Conservation (phyloP, 2,329 filamentous ascomycete genomes). For the Stemphylium lycopersici region DNA sequence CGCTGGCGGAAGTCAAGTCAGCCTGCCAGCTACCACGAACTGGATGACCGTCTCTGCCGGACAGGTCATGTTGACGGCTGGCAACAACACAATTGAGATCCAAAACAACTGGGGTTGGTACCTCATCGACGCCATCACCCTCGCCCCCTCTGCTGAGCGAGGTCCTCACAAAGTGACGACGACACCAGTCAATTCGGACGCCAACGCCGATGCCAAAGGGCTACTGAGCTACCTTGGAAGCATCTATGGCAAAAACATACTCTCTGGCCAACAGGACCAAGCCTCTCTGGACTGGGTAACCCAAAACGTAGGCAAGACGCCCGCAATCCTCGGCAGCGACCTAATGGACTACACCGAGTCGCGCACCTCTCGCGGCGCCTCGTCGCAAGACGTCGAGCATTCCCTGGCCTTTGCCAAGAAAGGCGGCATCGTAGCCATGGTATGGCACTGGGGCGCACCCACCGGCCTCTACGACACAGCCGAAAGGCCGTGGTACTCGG, state of each 20-base stretch:
- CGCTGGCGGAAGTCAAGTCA: conserved; percentile 52
- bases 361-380: conserved; percentile 52
- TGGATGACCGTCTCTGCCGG: conserved; percentile 53
- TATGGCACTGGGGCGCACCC: conserved; percentile 60
- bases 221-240: conserved; percentile 53
- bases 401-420: conserved; percentile 53
- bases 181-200: conserved; percentile 49
- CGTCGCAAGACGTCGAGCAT: conserved; percentile 54
- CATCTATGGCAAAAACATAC: conserved; percentile 56
- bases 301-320: conserved; percentile 55
- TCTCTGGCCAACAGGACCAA: conserved; percentile 58
- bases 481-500: conserved; percentile 56
- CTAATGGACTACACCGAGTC: conserved; percentile 59
- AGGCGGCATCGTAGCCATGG: conserved; percentile 56
- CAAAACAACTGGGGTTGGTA: conserved; percentile 59
- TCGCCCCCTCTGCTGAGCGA: conserved; percentile 47
- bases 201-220: conserved; percentile 46
- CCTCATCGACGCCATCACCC: conserved; percentile 54
- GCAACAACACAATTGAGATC: conserved; percentile 55
- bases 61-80: conserved; percentile 54
- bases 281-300: conserved; percentile 53
- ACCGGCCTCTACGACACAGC: conserved; percentile 55
- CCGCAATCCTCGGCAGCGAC: conserved; percentile 55
- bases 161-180: conserved; percentile 50
- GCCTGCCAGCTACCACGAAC: conserved; percentile 47